Percentiles rank a stretch among this genome's conserved stretches.
Evolutionary conservation across 2,329 filamentous ascomycete genomes (phyloP).

Genomic region (Colletotrichum lentis): DNA sequence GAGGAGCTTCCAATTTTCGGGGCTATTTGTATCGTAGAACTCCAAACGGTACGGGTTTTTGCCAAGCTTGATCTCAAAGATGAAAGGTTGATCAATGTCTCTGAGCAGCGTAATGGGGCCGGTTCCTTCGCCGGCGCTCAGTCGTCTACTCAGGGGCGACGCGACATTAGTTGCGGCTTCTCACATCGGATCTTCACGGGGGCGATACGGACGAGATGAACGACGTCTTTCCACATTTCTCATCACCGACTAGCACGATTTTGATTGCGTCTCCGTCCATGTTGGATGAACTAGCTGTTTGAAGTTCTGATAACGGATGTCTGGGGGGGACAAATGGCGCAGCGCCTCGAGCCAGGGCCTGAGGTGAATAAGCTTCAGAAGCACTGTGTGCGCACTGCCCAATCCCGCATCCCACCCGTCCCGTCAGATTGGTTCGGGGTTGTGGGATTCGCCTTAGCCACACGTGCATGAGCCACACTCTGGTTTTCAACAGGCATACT

Average conservation of each 20-base stretch:
- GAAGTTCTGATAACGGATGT: conserved; percentile 31
- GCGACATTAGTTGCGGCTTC: conserved; percentile 18
- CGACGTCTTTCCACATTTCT: conserved; percentile 67
- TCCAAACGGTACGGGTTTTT: conserved; percentile 59
- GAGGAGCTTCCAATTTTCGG: conserved; percentile 66
- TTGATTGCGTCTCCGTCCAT: conserved; percentile 61
- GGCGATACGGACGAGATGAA: conserved; percentile 64
- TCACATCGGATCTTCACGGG: not conserved
- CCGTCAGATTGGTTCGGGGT: conserved; percentile 17
- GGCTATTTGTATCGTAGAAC: conserved; percentile 67
- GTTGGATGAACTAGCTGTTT: not conserved
- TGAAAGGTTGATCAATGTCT: conserved; percentile 68
- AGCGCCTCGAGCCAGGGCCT: conserved; percentile 8
- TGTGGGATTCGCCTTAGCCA: conserved; percentile 29
- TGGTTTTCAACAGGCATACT: not conserved
- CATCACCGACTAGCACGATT: conserved; percentile 67
- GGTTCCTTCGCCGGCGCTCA: conserved; percentile 57
- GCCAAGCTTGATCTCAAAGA: conserved; percentile 61
- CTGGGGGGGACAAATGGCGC: conserved; percentile 33
- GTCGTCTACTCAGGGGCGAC: conserved; percentile 52
- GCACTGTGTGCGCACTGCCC: conserved; percentile 17
- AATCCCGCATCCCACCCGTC: not conserved
- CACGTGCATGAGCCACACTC: conserved; percentile 19
- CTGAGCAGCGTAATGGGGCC: conserved; percentile 59
- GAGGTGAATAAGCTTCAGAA: not conserved